These are phyloP conservation scores for Pelargonium cotyledonis DNA, from an alignment of 441 rosid species.

Conservation along the genomic window DNA sequence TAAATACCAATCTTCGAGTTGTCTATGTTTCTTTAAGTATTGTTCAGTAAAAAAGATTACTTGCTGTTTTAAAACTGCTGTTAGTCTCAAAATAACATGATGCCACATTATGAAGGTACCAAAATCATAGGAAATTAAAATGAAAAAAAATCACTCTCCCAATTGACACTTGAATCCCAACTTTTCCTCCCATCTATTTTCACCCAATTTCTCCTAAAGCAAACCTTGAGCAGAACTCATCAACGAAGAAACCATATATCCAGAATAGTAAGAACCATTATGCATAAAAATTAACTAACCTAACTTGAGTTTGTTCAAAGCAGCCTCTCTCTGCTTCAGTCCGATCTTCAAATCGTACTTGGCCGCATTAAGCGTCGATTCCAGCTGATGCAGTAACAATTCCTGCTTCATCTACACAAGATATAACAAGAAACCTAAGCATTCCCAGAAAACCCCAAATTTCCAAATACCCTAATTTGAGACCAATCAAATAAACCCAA, in stretches of 20 bases:
- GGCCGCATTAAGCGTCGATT: constrained; percentile 31
- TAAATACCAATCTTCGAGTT: no score
- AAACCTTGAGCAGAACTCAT: no score
- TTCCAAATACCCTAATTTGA: constrained; percentile 37
- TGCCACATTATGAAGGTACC: no score
- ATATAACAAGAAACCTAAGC: constrained; percentile 12
- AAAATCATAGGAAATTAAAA: no score
- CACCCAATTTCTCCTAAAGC: no score
- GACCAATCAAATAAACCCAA: constrained; percentile 1
- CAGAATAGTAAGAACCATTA: not conserved
- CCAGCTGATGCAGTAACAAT: constrained; percentile 40
- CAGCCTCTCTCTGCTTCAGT: constrained; percentile 46
- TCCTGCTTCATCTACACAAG: constrained; percentile 35
- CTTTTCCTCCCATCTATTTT: no score
- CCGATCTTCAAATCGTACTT: constrained; percentile 54
- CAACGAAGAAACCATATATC: not conserved
- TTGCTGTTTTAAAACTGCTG: no score
- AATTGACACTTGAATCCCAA: no score
- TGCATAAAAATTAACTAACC: constrained; percentile 34
- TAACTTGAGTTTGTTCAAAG: constrained; percentile 40
- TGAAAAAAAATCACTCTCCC: no score
- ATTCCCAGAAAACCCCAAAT: constrained; percentile 16
- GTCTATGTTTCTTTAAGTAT: no score
- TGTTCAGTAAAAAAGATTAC: no score
- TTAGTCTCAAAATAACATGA: no score